Evolutionary conservation across 257 asterid genomes (phyloP).

Genomic region (Agastache rugosa): DNA sequence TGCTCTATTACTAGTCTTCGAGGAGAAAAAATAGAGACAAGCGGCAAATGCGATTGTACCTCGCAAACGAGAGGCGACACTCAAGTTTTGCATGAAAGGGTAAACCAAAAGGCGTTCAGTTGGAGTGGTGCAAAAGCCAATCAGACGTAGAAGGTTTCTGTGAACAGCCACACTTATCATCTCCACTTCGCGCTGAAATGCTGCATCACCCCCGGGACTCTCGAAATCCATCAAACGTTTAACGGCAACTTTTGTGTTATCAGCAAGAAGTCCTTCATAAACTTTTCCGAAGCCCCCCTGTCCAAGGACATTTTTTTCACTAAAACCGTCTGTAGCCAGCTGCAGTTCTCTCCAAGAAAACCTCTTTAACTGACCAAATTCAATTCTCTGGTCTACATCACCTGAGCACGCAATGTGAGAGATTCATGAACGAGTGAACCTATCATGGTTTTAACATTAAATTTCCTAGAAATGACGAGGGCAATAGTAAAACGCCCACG

Average conservation of each 20-base stretch:
- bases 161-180: slow-evolving; percentile 98
- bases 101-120: slow-evolving; percentile 87
- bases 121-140: slow-evolving; percentile 93
- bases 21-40: background rate
- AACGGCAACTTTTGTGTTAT: slow-evolving; percentile 84
- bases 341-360: slow-evolving; percentile 91
- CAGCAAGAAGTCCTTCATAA: slow-evolving; percentile 76
- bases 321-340: slow-evolving; percentile 74
- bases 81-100: slow-evolving; percentile 89
- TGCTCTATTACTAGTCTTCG: background rate
- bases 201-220: slow-evolving; percentile 89
- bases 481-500: too few species aligned
- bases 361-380: slow-evolving; percentile 91
- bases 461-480: background rate
- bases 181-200: slow-evolving; percentile 94
- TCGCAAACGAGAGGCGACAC: slow-evolving; percentile 88
- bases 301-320: slow-evolving; percentile 81
- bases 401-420: slow-evolving; percentile 47
- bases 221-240: slow-evolving; percentile 84
- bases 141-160: slow-evolving; percentile 73
- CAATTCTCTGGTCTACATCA: slow-evolving; percentile 78
- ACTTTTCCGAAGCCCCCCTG: slow-evolving; percentile 97
- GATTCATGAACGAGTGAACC: slow-evolving; percentile 25
- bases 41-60: slow-evolving; percentile 47
- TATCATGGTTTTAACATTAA: background rate